phyloP scores from a whole-genome alignment of 192 early-diverging fungal genomes.

The Chytriomyces hyalinus region DNA sequence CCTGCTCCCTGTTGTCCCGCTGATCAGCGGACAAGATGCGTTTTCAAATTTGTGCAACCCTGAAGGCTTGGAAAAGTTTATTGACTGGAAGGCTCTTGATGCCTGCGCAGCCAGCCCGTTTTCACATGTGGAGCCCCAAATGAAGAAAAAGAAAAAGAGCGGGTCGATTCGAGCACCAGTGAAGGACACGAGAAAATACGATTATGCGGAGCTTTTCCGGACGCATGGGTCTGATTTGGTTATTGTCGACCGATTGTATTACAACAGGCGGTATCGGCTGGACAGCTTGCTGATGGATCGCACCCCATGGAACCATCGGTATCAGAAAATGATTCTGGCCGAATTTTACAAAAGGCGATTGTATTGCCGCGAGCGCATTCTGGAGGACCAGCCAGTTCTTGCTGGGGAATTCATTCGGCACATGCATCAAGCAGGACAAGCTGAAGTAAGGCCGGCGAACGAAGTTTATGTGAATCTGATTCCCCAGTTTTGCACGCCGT shows the following conservation, averaged over 20 bases:
- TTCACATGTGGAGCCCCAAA: not conserved
- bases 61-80: not conserved
- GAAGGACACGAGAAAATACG: not conserved
- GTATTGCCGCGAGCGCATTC: constrained; percentile 33
- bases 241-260: constrained; percentile 38
- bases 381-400: constrained; percentile 42
- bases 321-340: constrained; percentile 25
- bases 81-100: constrained; percentile 11
- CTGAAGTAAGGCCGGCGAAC: constrained; percentile 5
- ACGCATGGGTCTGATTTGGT: constrained; percentile 25
- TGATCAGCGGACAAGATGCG: not conserved
- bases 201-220: constrained; percentile 11
- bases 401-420: constrained; percentile 35
- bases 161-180: constrained; percentile 1
- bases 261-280: constrained; percentile 42
- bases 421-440: constrained; percentile 35
- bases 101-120: not conserved
- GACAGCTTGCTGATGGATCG: constrained; percentile 27
- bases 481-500: constrained; percentile 49
- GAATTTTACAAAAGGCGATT: constrained; percentile 45
- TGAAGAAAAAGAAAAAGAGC: not conserved
- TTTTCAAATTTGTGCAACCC: not conserved
- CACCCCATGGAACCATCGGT: constrained; percentile 29
- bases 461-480: constrained; percentile 30
- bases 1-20: constrained; percentile 12